Conservation (phyloP, 768 basidiomycete species). For the Auricularia heimuer region DNA sequence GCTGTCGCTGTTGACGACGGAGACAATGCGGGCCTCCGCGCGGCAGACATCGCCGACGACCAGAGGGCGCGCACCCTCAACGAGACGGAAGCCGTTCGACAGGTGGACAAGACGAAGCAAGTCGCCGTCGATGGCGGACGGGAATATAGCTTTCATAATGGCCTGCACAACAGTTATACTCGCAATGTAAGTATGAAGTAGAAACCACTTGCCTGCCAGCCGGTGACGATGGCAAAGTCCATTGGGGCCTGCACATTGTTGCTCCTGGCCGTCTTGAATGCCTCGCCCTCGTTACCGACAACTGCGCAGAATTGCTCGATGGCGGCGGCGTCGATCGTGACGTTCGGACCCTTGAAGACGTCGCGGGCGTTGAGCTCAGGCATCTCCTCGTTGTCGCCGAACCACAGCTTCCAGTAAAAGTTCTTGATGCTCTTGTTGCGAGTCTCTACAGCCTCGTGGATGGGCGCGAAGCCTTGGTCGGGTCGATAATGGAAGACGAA, state of each 20-base stretch:
- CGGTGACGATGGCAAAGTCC: constrained; percentile 98
- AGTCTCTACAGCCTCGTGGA: constrained; percentile 77
- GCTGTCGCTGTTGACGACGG: constrained; percentile 80
- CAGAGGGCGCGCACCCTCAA: constrained; percentile 68
- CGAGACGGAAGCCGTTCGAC: constrained; percentile 89
- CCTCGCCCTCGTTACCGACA: constrained; percentile 86
- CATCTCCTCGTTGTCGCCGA: constrained; percentile 71
- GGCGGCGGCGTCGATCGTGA: constrained; percentile 62
- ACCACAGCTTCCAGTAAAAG: constrained; percentile 99
- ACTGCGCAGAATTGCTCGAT: constrained; percentile 88
- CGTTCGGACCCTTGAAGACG: constrained; percentile 79
- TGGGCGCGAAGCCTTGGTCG: constrained; percentile 79
- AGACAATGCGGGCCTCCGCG: constrained; percentile 79
- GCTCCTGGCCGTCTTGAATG: constrained; percentile 72
- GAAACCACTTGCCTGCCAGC: constrained; percentile 74
- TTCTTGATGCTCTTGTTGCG: constrained; percentile 89
- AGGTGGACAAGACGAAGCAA: constrained; percentile 92
- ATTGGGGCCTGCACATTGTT: constrained; percentile 79
- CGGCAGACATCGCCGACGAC: constrained; percentile 83
- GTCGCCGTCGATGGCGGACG: constrained; percentile 82
- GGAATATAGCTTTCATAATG: constrained; percentile 99
- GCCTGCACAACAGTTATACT: constrained; percentile 41
- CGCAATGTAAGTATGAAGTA: background rate
- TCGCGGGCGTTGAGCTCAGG: constrained; percentile 74
- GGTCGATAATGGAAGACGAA: constrained; percentile 84